Percentiles rank a stretch among this genome's conserved stretches.
Evolutionary conservation across 2,329 filamentous ascomycete genomes (phyloP).

Genomic region (Fusarium clavum): DNA sequence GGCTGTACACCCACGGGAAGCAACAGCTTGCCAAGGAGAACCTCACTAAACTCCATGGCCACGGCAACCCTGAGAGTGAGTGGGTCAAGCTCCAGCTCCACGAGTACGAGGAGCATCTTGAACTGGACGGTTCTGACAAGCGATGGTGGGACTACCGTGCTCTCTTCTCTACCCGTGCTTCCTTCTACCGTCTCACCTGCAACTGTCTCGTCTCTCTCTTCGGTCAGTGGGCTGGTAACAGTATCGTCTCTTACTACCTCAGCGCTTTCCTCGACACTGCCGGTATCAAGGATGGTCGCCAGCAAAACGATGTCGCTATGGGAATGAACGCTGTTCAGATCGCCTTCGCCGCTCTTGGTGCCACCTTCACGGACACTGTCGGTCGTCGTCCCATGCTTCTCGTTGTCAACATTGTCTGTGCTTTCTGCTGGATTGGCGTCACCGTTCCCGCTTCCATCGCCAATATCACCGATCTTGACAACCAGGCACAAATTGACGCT

Average conservation of each 20-base stretch:
- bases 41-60: conserved; percentile 56
- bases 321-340: conserved; percentile 62
- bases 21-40: conserved; percentile 46
- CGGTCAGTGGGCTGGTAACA: conserved; percentile 60
- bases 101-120: conserved; percentile 59
- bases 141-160: conserved; percentile 62
- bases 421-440: conserved; percentile 62
- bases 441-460: conserved; percentile 57
- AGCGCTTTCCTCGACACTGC: conserved; percentile 62
- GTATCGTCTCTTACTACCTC: conserved; percentile 62
- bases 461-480: conserved; percentile 46
- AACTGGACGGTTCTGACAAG: conserved; percentile 60
- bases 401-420: conserved; percentile 59
- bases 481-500: conserved; percentile 41
- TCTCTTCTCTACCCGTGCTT: conserved; percentile 54
- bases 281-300: conserved; percentile 55
- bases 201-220: conserved; percentile 59
- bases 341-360: conserved; percentile 60
- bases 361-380: conserved; percentile 60
- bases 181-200: conserved; percentile 58
- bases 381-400: conserved; percentile 65
- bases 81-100: conserved; percentile 54
- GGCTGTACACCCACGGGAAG: conserved; percentile 54
- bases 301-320: conserved; percentile 61
- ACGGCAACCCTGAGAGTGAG: conserved; percentile 53